These are phyloP conservation scores for Russula foetens DNA, from an alignment of 768 basidiomycete genomes.

Conservation along the genomic window DNA sequence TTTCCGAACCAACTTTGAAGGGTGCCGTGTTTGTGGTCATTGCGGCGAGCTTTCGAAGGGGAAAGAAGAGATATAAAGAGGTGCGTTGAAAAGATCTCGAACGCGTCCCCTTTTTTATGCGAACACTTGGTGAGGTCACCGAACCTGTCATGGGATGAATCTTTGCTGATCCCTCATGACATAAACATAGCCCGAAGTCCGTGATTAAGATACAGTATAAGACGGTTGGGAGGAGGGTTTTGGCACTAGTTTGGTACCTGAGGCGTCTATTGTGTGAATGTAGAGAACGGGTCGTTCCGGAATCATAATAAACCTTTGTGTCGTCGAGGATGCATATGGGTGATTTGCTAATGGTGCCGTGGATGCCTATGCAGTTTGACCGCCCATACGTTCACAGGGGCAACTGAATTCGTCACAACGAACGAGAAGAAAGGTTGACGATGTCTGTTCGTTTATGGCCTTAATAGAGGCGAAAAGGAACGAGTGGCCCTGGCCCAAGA, in stretches of 20 bases:
- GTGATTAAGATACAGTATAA: not conserved
- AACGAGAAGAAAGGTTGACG: not conserved
- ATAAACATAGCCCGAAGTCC: not conserved
- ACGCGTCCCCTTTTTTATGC: not conserved
- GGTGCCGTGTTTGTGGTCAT: not conserved
- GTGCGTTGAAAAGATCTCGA: not conserved
- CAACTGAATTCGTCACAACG: not conserved
- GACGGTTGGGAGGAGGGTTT: not conserved
- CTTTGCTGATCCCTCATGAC: not conserved
- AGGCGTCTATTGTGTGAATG: too few relatives aligned
- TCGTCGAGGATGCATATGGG: not conserved
- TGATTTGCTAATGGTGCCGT: not conserved
- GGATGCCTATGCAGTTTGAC: not conserved
- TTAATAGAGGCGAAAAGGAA: too few relatives aligned
- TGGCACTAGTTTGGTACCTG: too few relatives aligned
- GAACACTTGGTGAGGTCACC: too few relatives aligned
- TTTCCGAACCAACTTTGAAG: constrained; percentile 18
- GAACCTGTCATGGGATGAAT: not conserved
- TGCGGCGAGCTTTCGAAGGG: too few relatives aligned
- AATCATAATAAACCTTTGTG: too few relatives aligned
- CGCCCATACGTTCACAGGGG: not conserved
- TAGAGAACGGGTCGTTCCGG: too few relatives aligned
- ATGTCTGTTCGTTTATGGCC: not conserved
- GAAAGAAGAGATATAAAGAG: too few relatives aligned
- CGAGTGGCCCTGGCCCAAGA: too few relatives aligned